phyloP scores from a whole-genome alignment of 106 monocot genomes.

The Platanthera zijinensis region DNA sequence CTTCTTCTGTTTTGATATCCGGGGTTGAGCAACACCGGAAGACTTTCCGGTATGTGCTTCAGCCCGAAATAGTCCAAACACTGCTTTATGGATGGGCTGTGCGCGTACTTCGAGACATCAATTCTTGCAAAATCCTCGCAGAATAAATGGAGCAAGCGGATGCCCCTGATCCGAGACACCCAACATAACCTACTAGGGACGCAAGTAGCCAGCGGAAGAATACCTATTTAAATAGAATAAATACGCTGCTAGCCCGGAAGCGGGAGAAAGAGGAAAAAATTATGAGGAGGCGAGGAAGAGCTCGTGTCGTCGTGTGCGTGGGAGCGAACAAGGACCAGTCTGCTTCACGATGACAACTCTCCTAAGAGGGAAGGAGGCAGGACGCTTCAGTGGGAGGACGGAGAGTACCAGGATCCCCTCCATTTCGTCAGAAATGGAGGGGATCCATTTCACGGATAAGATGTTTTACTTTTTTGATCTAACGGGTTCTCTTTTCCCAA shows the following conservation, averaged over 20 bases:
- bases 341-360: no score
- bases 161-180: conserved; percentile 10
- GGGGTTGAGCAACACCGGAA: conserved; percentile 43
- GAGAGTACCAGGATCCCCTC: no score
- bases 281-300: not conserved
- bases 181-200: not conserved
- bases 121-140: not conserved
- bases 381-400: no score
- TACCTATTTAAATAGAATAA: conserved; percentile 7
- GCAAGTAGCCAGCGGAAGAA: not conserved
- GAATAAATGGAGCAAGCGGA: conserved; percentile 5
- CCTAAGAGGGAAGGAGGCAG: no score
- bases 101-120: conserved; percentile 48
- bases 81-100: conserved; percentile 74
- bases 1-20: conserved; percentile 55
- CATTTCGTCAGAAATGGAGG: no score
- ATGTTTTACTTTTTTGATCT: no score
- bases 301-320: not conserved
- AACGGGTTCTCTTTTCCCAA: no score
- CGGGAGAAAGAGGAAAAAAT: not conserved
- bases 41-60: conserved; percentile 24
- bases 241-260: not conserved
- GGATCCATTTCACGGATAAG: no score
- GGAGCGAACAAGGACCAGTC: no score
- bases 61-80: conserved; percentile 46